Conservation (phyloP, 2,329 filamentous ascomycete species). For the Ilyonectria robusta region DNA sequence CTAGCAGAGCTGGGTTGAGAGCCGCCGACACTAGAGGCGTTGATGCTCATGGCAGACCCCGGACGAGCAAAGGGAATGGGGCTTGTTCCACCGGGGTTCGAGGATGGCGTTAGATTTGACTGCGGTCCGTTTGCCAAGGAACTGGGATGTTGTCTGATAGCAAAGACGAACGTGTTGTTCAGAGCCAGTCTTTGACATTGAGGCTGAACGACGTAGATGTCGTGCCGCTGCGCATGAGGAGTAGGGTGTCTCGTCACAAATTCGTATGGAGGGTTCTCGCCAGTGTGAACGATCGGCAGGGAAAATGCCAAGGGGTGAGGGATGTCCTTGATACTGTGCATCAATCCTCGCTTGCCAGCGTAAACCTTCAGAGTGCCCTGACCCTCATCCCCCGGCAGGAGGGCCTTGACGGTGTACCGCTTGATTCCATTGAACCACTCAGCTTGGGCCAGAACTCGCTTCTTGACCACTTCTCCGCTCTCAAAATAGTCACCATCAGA, state of each 20-base stretch:
- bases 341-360: conserved; percentile 92
- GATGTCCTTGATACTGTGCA: conserved; percentile 98
- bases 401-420: conserved; percentile 91
- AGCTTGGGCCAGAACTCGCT: conserved; percentile 89
- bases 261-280: conserved; percentile 94
- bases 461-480: conserved; percentile 87
- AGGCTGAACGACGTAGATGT: conserved; percentile 96
- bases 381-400: conserved; percentile 92
- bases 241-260: conserved; percentile 95
- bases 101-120: conserved; percentile 60
- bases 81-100: conserved; percentile 63
- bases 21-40: conserved; percentile 68
- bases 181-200: conserved; percentile 90
- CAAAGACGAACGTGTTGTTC: conserved; percentile 99
- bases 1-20: conserved; percentile 70
- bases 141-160: conserved; percentile 89
- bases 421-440: conserved; percentile 93
- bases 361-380: conserved; percentile 91
- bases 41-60: conserved; percentile 75
- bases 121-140: conserved; percentile 59
- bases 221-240: conserved; percentile 96
- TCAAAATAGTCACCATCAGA: conserved; percentile 94
- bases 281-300: conserved; percentile 90
- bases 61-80: conserved; percentile 75
- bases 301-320: conserved; percentile 92